Conservation (phyloP, 1,284 basidiomycete species). For the Apiotrichum domesticum region DNA sequence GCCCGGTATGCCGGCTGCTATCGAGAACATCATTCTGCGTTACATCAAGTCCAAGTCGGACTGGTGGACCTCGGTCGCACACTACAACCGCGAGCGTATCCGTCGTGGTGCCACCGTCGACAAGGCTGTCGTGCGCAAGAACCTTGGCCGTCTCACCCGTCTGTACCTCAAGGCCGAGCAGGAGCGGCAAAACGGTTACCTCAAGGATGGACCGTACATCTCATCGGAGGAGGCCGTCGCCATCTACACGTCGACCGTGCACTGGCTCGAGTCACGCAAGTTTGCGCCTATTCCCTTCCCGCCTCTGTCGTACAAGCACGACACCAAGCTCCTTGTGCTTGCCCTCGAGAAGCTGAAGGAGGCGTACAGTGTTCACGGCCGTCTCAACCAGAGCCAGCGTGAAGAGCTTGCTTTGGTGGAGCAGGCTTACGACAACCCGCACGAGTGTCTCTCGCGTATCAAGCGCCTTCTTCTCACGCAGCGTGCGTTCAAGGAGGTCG, state of each 20-base stretch:
- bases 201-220: slow-evolving; percentile 96
- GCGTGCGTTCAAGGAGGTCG: slow-evolving; percentile 93
- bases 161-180: slow-evolving; percentile 96
- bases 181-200: slow-evolving; percentile 91
- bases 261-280: slow-evolving; percentile 94
- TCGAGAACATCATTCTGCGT: slow-evolving; percentile 97
- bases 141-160: slow-evolving; percentile 52
- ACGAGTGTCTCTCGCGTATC: slow-evolving; percentile 76
- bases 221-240: slow-evolving; percentile 95
- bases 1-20: slow-evolving; percentile 64
- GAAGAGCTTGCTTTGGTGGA: slow-evolving; percentile 94
- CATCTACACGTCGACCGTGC: slow-evolving; percentile 93
- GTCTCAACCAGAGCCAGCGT: slow-evolving; percentile 90
- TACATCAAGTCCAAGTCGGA: slow-evolving; percentile 99
- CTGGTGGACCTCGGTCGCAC: slow-evolving; percentile 91
- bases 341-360: slow-evolving; percentile 96
- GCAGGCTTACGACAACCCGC: slow-evolving; percentile 70
- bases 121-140: slow-evolving; percentile 72
- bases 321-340: slow-evolving; percentile 89
- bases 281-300: slow-evolving; percentile 96
- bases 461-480: slow-evolving; percentile 91
- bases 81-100: slow-evolving; percentile 55
- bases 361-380: slow-evolving; percentile 95
- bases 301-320: slow-evolving; percentile 95
- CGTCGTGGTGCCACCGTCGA: slow-evolving; percentile 89